Evolutionary conservation across 306 rosid species (phyloP).

Genomic region (Malus orientalis): DNA sequence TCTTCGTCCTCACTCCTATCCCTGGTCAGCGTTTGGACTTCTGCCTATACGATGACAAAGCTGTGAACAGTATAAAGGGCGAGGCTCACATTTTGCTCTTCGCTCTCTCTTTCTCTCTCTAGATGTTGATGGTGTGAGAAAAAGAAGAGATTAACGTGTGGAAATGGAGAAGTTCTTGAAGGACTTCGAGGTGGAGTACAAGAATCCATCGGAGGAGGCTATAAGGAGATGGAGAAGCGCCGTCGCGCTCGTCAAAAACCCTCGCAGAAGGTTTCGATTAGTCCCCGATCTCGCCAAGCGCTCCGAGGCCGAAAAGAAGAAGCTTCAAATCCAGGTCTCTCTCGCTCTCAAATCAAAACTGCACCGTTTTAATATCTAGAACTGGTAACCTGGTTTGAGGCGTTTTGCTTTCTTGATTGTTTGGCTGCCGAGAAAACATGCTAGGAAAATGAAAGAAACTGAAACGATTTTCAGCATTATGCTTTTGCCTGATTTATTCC

Average conservation of each 20-base stretch:
- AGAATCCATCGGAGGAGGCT: constrained; percentile 48
- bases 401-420: background rate
- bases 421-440: background rate
- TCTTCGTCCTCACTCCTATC: too few species aligned
- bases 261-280: constrained; percentile 59
- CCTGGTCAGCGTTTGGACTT: too few species aligned
- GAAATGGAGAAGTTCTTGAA: constrained; percentile 38
- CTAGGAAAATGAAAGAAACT: background rate
- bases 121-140: background rate
- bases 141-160: background rate
- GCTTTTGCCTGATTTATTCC: background rate
- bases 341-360: background rate
- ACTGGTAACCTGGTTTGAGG: background rate
- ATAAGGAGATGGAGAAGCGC: constrained; percentile 65
- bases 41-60: too few species aligned
- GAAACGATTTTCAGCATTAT: background rate
- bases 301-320: constrained; percentile 41
- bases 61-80: too few species aligned
- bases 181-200: constrained; percentile 55
- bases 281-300: constrained; percentile 84
- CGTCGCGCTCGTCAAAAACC: constrained; percentile 68
- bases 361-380: background rate
- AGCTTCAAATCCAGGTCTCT: constrained; percentile 50
- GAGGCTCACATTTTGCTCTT: background rate
- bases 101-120: background rate